A percentile compares a stretch with the other conserved stretches of the same genome.
phyloP scores from a whole-genome alignment of 2,329 filamentous ascomycete genomes.

The Pseudogymnoascus sp. region DNA sequence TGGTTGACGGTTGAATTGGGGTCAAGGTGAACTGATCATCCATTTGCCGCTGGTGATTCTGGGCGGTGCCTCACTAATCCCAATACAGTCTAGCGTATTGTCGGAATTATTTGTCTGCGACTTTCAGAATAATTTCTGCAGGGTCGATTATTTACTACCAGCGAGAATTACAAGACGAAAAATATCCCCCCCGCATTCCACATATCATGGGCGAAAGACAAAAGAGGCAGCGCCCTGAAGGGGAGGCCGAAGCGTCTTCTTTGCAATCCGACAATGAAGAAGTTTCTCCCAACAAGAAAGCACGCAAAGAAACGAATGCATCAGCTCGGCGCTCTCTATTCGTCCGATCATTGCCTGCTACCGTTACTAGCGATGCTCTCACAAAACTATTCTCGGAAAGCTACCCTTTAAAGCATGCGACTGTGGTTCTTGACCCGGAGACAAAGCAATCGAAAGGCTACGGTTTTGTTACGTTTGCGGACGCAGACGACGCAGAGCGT shows the following conservation, averaged over 20 bases:
- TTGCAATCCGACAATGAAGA: constrained; percentile 17
- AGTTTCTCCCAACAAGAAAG: constrained; percentile 42
- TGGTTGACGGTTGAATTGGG: constrained; percentile 4
- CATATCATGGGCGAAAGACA: constrained; percentile 11
- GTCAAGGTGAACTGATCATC: constrained; percentile 7
- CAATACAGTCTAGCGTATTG: not conserved
- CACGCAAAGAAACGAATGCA: constrained; percentile 45
- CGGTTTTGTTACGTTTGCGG: constrained; percentile 94
- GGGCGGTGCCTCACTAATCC: constrained; percentile 9
- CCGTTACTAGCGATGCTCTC: constrained; percentile 70
- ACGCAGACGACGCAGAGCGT: constrained; percentile 77
- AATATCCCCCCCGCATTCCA: not conserved
- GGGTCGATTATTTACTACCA: constrained; percentile 10
- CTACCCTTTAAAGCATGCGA: constrained; percentile 90
- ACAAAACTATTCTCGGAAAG: constrained; percentile 88
- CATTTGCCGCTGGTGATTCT: constrained; percentile 7
- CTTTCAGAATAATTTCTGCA: constrained; percentile 12
- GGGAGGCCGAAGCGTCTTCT: constrained; percentile 17
- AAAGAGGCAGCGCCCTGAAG: constrained; percentile 26
- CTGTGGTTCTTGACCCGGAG: constrained; percentile 76
- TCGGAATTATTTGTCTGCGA: constrained; percentile 12
- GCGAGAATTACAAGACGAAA: not conserved
- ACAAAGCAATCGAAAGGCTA: constrained; percentile 87
- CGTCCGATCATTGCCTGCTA: constrained; percentile 73
- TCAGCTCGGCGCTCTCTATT: constrained; percentile 62